Base-by-base conservation (phyloP, 345 rosid genomes). In the Linum trigynum region DNA sequence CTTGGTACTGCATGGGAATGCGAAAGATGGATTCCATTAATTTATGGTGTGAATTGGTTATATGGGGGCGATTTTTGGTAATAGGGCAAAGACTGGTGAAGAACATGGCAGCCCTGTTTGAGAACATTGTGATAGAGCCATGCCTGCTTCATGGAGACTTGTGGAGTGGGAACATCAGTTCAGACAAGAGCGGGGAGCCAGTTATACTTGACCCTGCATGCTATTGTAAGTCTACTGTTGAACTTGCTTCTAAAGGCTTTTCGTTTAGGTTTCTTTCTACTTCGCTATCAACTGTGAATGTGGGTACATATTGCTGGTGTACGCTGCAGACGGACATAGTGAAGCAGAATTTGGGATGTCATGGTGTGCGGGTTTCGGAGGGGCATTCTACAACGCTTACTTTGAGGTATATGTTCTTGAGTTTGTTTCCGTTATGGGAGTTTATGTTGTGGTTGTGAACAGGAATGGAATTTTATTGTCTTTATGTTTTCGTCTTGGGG, bases 291-390 rank as follows among this genome's bases (percentile, higher is more conserved):
- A 15, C 14, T 9, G 53, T 53, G 50, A 65, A 2, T 5, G 11
- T 58, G 55, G 59, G 37, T 62, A 5, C 6, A 6, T 23, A 64
- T 5, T 23, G 6, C 35, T 59, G 55, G 63, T 38, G 42, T 61
- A 39, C 2, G 59, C 43, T 43, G 45, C 66, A 90, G 96, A 90
- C 82, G 99, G 99, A 50, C 99, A 92, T 74, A 84, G 48, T 32
- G 97, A 92, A 76, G 97, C 98, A 4, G 97, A 92, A 69, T 90
- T 92, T 64, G 97, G 98, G 55, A 90, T 90, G 97, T 92, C 96
- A 7, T 90, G 98, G 97, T 92, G 96, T 45, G 92, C 99, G 10
- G 92, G 96, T 55, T 90, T 88, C 57, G 89, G 94, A 76, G 84
- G 79, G 70, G 74, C 96, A 38, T 92, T 92, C 79, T 90, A 90